Evolutionary conservation across 139 green algal genomes (phyloP), one percentile per base, ranked within the genome.

Genomic region (Pleodorina starrii): DNA sequence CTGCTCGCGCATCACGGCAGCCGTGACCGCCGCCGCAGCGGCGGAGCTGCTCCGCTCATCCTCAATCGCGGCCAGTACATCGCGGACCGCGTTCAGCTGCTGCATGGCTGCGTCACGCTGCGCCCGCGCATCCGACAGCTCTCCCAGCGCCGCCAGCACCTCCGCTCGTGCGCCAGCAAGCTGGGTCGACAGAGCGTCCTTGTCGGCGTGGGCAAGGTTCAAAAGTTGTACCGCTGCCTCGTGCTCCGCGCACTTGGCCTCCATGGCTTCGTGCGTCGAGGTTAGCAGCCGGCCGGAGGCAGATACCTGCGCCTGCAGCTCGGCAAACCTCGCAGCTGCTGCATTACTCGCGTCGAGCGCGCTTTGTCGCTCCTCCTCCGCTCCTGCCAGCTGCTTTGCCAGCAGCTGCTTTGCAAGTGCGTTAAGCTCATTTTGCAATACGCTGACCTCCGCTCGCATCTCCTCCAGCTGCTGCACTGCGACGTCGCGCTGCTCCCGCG

Each of bases 71-170:
- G 79, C 57, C 57, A 86, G 59, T 11, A 86, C 57, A 9, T 75
- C 79, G 0, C 79, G 40, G 0, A 86, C 79, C 4, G 57, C 79
- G 4, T 40, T 66, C 79, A 86, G 42, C 0, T 86, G 79, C 27
- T 86, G 79, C 79, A 76, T 35, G 3, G 54, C 57, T 9, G 44
- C 74, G 35, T 86, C 79, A 51, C 79, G 79, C 27, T 86, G 51
- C 2, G 57, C 25, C 1, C 11, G 27, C 2, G 40, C 57, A 16
- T 59, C 57, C 1, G 57, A 48, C 25, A 86, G 59, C 40, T 86
- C 57, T 1, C 43, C 25, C 40, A 51, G 38, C 6, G 23, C 40
- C 43, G 72, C 38, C 72, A 38, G 14, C 5, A 59, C 4, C 38
- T 80, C 42, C 12, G 72, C 46, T 10, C 38, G 68, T 23, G 32